Evolutionary conservation across 176 grass and related monocot genomes (phyloP).

Genomic region (Alloteropsis semialata): DNA sequence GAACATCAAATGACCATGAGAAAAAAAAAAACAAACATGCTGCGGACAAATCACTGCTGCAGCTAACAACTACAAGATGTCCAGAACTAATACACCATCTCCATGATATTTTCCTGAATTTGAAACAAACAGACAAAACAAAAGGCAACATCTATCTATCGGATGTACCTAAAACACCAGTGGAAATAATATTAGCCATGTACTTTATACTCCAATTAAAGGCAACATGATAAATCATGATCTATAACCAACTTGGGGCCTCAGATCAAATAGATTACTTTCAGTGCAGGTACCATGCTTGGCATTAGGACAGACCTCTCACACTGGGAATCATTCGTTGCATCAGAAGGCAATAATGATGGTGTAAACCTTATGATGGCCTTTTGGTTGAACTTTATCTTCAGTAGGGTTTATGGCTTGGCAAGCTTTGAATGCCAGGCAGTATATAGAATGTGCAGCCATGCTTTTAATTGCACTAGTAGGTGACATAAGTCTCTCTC

Average conservation of each 20-base stretch:
- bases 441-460: too few relatives aligned
- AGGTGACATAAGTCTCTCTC: too few relatives aligned
- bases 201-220: neutral
- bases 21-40: constrained; percentile 6
- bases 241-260: neutral
- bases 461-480: too few relatives aligned
- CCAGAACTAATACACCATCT: neutral
- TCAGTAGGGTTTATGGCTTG: too few relatives aligned
- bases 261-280: neutral
- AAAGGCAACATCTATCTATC: neutral
- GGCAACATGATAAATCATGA: neutral
- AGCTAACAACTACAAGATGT: neutral
- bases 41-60: neutral
- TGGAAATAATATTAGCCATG: neutral
- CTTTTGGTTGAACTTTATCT: too few relatives aligned
- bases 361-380: too few relatives aligned
- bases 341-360: neutral
- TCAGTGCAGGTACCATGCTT: constrained; percentile 5
- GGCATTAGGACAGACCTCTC: neutral
- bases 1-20: constrained; percentile 11
- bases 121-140: neutral
- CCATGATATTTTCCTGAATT: neutral
- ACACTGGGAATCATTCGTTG: neutral
- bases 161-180: neutral
- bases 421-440: too few relatives aligned